phyloP scores from a whole-genome alignment of 345 rosid species.

The Chamaenerion angustifolium region DNA sequence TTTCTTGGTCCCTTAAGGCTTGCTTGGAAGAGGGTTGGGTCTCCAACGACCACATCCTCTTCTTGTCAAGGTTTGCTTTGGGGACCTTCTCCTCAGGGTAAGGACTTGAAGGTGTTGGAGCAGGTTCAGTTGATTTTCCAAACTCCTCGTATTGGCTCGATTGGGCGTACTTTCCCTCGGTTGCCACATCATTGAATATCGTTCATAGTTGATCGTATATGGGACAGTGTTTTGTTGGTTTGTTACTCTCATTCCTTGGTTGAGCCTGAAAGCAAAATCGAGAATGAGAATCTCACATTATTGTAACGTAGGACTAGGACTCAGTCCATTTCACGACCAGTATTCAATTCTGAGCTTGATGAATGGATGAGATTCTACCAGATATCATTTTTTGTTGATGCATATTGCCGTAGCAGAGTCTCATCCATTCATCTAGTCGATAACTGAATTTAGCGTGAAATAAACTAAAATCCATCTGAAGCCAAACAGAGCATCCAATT shows the following conservation, averaged over 20 bases:
- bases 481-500: too few relatives aligned
- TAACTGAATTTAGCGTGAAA: too few relatives aligned
- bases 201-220: constrained; percentile 61
- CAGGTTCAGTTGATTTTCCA: constrained; percentile 32
- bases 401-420: too few relatives aligned
- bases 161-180: constrained; percentile 72
- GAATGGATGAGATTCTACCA: too few relatives aligned
- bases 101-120: constrained; percentile 10
- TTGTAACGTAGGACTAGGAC: constrained; percentile 10
- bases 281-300: not conserved
- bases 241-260: constrained; percentile 34
- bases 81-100: constrained; percentile 15
- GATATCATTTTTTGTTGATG: too few relatives aligned
- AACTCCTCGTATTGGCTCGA: constrained; percentile 75
- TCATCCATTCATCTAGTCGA: too few relatives aligned
- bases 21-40: constrained; percentile 12
- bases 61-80: constrained; percentile 16
- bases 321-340: constrained; percentile 2
- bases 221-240: constrained; percentile 46
- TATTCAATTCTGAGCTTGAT: too few relatives aligned
- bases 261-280: constrained; percentile 28
- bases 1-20: constrained; percentile 24
- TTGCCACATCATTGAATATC: constrained; percentile 50
- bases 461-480: too few relatives aligned
- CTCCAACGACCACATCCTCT: constrained; percentile 35